These are phyloP conservation scores for Globisporangium orthogonon DNA, from an alignment of 352 stramenopile species.

Conservation along the genomic window DNA sequence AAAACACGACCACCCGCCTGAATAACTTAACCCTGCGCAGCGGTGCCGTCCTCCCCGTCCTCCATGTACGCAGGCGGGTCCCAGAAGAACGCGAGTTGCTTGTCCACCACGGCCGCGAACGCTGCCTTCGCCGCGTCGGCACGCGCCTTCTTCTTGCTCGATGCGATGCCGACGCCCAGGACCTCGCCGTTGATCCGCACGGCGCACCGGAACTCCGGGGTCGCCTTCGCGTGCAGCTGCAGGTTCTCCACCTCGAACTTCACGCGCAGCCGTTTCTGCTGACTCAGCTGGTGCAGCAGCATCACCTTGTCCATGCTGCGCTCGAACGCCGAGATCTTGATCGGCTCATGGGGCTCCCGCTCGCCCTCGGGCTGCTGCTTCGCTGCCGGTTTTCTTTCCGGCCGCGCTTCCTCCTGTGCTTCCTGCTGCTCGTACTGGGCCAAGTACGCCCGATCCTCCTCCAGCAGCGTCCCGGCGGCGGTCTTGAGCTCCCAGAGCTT, in stretches of 20 bases:
- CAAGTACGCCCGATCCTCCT: constrained; percentile 60
- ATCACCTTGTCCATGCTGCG: constrained; percentile 31
- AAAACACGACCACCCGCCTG: constrained; percentile 1
- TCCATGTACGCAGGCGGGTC: constrained; percentile 5
- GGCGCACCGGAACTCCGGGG: constrained; percentile 44
- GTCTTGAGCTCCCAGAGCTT: constrained; percentile 78
- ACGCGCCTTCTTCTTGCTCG: constrained; percentile 85
- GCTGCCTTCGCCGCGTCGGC: constrained; percentile 46
- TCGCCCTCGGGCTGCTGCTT: constrained; percentile 32
- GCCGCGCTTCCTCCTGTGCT: too few relatives aligned
- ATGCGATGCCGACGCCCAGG: constrained; percentile 23
- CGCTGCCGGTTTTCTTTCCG: constrained; percentile 9
- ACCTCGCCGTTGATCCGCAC: constrained; percentile 40
- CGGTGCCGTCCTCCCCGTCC: not conserved
- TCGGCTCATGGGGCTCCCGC: constrained; percentile 10
- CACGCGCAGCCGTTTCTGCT: constrained; percentile 33
- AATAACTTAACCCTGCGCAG: constrained; percentile 1
- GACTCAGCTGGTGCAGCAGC: constrained; percentile 49
- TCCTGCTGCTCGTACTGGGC: constrained; percentile 26
- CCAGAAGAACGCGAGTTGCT: constrained; percentile 32
- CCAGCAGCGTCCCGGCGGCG: constrained; percentile 32
- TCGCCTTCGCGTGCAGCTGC: constrained; percentile 17
- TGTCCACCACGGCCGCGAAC: constrained; percentile 72
- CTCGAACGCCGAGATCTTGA: constrained; percentile 35
- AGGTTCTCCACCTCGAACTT: constrained; percentile 47